A percentile compares a stretch with the other conserved stretches of the same genome.
Conservation (phyloP, 2,329 filamentous ascomycete genomes). For the Boeremia exigua region DNA sequence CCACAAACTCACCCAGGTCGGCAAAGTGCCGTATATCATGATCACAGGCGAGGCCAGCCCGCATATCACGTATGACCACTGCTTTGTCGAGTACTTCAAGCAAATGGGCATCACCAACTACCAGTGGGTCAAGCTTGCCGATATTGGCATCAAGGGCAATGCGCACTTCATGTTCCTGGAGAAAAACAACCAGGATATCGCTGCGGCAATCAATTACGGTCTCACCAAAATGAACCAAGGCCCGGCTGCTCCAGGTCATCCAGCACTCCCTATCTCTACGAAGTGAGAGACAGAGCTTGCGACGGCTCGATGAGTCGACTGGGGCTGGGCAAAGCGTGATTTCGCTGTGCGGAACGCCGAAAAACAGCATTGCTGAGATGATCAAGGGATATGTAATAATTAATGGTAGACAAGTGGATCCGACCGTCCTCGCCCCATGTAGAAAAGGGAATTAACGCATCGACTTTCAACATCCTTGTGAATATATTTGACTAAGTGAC, state of each 20-base stretch:
- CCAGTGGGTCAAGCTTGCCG: conserved; percentile 54
- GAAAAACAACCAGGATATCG: conserved; percentile 57
- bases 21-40: conserved; percentile 38
- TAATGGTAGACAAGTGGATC: too few relatives aligned
- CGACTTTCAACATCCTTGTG: too few relatives aligned
- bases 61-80: conserved; percentile 44
- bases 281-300: not conserved
- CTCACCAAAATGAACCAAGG: conserved; percentile 6
- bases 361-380: not conserved
- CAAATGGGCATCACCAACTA: conserved; percentile 53
- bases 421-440: too few relatives aligned
- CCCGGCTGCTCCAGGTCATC: conserved; percentile 11
- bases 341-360: too few relatives aligned
- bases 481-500: too few relatives aligned
- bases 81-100: conserved; percentile 34
- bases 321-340: too few relatives aligned
- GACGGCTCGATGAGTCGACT: not conserved
- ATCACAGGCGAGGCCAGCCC: conserved; percentile 40
- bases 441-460: too few relatives aligned
- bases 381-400: not conserved
- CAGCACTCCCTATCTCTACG: conserved; percentile 1
- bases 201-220: conserved; percentile 25
- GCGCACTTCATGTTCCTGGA: conserved; percentile 64
- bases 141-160: conserved; percentile 58
- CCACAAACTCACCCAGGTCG: conserved; percentile 25